Evolutionary conservation across 768 basidiomycete species (phyloP).

Genomic region (Tylopilus balloui): DNA sequence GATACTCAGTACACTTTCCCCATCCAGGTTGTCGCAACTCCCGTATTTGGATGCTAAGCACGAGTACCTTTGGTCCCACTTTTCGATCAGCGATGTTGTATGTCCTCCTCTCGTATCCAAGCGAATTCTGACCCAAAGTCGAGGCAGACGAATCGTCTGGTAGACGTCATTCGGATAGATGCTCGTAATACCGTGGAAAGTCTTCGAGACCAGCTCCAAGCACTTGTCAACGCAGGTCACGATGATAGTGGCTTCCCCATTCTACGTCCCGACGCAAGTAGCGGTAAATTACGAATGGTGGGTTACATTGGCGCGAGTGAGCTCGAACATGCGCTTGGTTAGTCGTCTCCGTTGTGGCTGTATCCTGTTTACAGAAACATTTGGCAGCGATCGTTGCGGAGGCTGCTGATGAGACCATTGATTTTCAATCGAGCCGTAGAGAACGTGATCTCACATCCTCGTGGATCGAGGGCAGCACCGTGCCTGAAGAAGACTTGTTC

Average conservation of each 20-base stretch:
- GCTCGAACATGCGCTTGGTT: conserved; percentile 88
- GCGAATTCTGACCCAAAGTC: not conserved
- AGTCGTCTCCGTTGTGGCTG: conserved; percentile 24
- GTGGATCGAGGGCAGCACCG: conserved; percentile 37
- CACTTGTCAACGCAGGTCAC: conserved; percentile 52
- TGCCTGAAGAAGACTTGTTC: conserved; percentile 46
- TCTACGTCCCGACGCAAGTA: conserved; percentile 45
- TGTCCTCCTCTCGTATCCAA: conserved; percentile 24
- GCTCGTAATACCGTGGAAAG: conserved; percentile 70
- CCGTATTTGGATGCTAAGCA: conserved; percentile 92
- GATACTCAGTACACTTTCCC: not conserved
- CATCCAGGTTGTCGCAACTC: conserved; percentile 63
- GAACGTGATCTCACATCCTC: conserved; percentile 50
- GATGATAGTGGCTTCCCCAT: conserved; percentile 89
- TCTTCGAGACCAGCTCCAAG: conserved; percentile 65
- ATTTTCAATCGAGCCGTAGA: conserved; percentile 52
- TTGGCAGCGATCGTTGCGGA: conserved; percentile 70
- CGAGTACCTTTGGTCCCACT: conserved; percentile 80
- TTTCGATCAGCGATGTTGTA: conserved; percentile 76
- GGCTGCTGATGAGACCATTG: conserved; percentile 59
- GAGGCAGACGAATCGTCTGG: conserved; percentile 58
- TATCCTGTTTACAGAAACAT: not conserved
- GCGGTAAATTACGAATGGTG: conserved; percentile 58
- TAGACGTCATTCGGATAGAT: conserved; percentile 70
- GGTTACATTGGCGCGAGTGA: conserved; percentile 93